A percentile compares a stretch with the other conserved stretches of the same genome.
Conservation (phyloP, 495 filamentous ascomycete genomes). For the Lasiosphaeria miniovina region DNA sequence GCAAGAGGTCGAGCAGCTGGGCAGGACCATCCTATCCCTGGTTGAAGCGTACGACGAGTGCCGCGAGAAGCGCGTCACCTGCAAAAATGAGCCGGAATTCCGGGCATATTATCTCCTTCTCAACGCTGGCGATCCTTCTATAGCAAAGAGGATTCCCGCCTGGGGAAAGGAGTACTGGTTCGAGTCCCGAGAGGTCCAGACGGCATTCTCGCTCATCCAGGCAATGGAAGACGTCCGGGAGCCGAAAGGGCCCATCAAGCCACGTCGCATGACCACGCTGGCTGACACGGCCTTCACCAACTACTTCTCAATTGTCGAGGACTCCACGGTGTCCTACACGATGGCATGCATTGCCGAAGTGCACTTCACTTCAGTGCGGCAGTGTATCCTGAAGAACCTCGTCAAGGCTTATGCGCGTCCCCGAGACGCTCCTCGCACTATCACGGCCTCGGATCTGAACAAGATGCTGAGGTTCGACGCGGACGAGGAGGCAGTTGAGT, state of each 20-base stretch:
- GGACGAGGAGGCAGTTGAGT: constrained; percentile 64
- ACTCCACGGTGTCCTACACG: constrained; percentile 72
- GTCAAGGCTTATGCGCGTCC: constrained; percentile 57
- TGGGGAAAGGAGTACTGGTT: constrained; percentile 76
- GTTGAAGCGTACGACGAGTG: constrained; percentile 86
- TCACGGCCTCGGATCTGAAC: constrained; percentile 66
- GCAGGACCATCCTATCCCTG: constrained; percentile 80
- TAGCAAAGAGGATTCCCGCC: constrained; percentile 69
- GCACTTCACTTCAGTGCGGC: constrained; percentile 79
- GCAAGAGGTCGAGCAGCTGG: constrained; percentile 91
- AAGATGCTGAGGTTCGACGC: constrained; percentile 70
- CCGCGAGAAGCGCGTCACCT: constrained; percentile 41
- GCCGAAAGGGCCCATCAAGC: constrained; percentile 34
- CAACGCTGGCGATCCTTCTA: constrained; percentile 70
- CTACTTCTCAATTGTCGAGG: constrained; percentile 74
- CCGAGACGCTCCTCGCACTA: constrained; percentile 68
- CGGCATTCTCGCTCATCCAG: constrained; percentile 38
- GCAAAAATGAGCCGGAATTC: constrained; percentile 82
- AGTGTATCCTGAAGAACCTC: constrained; percentile 70
- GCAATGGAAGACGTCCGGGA: constrained; percentile 32
- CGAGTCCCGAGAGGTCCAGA: constrained; percentile 54
- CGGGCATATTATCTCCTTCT: constrained; percentile 86
- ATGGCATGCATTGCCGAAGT: constrained; percentile 94
- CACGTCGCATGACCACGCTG: constrained; percentile 41
- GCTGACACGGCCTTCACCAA: constrained; percentile 61